Evolutionary conservation across 1,139 yeast species (phyloP).

Genomic region (Yamadazyma dushanensis): DNA sequence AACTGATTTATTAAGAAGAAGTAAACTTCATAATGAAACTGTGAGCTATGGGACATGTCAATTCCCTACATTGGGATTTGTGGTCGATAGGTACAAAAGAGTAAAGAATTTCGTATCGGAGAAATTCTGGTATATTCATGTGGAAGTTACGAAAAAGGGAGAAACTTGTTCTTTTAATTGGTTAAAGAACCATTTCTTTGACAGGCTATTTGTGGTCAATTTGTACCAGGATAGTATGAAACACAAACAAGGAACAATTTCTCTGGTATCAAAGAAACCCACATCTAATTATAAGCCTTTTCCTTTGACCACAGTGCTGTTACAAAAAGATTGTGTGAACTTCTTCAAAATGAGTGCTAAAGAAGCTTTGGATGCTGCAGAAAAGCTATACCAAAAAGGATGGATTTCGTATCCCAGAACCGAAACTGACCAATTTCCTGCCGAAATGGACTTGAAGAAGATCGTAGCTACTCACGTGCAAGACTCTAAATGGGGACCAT

Average conservation of each 20-base stretch:
- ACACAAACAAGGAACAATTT: slow-evolving; percentile 48
- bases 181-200: slow-evolving; percentile 73
- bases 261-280: slow-evolving; percentile 56
- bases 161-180: slow-evolving; percentile 48
- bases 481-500: slow-evolving; percentile 49
- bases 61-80: slow-evolving; percentile 94
- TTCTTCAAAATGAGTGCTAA: slow-evolving; percentile 80
- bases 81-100: slow-evolving; percentile 87
- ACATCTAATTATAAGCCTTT: slow-evolving; percentile 79
- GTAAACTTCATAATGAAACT: slow-evolving; percentile 20
- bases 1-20: slow-evolving; percentile 48
- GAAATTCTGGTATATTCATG: slow-evolving; percentile 72
- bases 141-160: slow-evolving; percentile 47
- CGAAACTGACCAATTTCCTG: slow-evolving; percentile 88
- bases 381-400: slow-evolving; percentile 80
- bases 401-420: slow-evolving; percentile 95
- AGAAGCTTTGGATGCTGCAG: slow-evolving; percentile 80
- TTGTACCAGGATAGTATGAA: slow-evolving; percentile 67
- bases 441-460: slow-evolving; percentile 63
- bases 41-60: slow-evolving; percentile 93
- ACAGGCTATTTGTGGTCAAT: slow-evolving; percentile 52
- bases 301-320: slow-evolving; percentile 93
- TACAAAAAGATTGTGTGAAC: slow-evolving; percentile 83
- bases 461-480: slow-evolving; percentile 61
- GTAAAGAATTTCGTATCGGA: slow-evolving; percentile 73